Evolutionary conservation across 2,329 filamentous ascomycete genomes (phyloP), one percentile per base, ranked within the genome.

Genomic region (Trichophyton mentagrophytes): DNA sequence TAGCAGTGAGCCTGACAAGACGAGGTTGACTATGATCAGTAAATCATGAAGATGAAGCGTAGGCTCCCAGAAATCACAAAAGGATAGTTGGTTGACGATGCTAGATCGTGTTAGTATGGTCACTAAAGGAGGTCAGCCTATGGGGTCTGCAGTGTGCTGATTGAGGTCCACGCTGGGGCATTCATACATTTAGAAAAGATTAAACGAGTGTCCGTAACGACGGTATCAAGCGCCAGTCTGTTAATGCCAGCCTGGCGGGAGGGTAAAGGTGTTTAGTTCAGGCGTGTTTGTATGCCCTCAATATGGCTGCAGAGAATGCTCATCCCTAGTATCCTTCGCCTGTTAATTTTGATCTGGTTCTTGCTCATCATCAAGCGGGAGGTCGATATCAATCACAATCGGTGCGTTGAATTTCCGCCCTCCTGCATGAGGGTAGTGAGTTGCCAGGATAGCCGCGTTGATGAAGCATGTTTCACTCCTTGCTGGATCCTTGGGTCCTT

Each of bases 321-420:
- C 20, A 47, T 47, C 20, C 9, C 44, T 47, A 11, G 20, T 22
- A 20, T 13, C 40, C 8, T 33, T n/a, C 27, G 22, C 7, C 7
- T 9, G 27, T 55, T 36, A 55, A 30, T 55, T 55, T 17, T 55
- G 22, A 5, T 17, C 15, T 36, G 15, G 15, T 44, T 20, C 51
- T 17, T 33, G 51, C 22, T 58, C 56, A 25, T 44, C 25, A 33
- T 58, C 56, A 15, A 58, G 53, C 2, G 86, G 85, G 63, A 93
- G 75, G 65, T 90, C 84, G 33, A 95, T 69, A 69, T 95, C 89
- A 11, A 95, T 84, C n/a, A 95, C 85, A 65, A 95, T 86, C 20
- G 89, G 86, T 69, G 90, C 88, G 72, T 91, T 85, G 73, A 88
- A 84, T 63, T 73, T 78, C 70, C 85, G 88, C 15, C 83, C 83